Evolutionary conservation across 1,284 basidiomycete species (phyloP).

Genomic region (Volvariella volvacea): DNA sequence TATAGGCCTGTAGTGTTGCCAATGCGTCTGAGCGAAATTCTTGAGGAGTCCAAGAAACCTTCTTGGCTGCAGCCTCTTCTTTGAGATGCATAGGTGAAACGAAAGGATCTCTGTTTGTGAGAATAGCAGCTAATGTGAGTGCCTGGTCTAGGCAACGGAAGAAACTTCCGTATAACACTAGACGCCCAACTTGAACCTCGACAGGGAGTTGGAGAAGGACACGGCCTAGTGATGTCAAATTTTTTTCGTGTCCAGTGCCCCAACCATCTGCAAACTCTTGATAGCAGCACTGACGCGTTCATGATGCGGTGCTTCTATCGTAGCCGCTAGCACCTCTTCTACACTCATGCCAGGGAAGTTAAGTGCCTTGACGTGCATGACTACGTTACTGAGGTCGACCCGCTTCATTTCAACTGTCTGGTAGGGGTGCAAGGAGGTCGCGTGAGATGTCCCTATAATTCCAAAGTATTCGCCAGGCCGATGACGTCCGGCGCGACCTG

Average conservation of each 20-base stretch:
- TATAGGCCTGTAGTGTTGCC: slow-evolving; percentile 77
- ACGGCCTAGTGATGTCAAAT: slow-evolving; percentile 82
- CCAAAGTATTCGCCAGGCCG: slow-evolving; percentile 81
- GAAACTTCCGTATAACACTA: slow-evolving; percentile 88
- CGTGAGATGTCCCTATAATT: slow-evolving; percentile 65
- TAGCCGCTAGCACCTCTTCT: slow-evolving; percentile 79
- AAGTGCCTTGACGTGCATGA: slow-evolving; percentile 97
- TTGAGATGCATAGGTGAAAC: slow-evolving; percentile 73
- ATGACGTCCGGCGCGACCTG: slow-evolving; percentile 91
- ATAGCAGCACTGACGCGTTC: slow-evolving; percentile 81
- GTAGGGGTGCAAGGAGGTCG: slow-evolving; percentile 66
- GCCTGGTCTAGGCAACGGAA: slow-evolving; percentile 92
- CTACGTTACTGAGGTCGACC: slow-evolving; percentile 85
- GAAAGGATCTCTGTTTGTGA: slow-evolving; percentile 91
- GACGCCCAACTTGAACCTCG: slow-evolving; percentile 85
- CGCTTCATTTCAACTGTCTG: slow-evolving; percentile 97
- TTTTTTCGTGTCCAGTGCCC: slow-evolving; percentile 78
- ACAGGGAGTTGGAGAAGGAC: slow-evolving; percentile 88
- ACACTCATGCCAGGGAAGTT: slow-evolving; percentile 86
- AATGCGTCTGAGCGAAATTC: slow-evolving; percentile 86
- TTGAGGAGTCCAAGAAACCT: slow-evolving; percentile 75
- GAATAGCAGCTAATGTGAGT: slow-evolving; percentile 83
- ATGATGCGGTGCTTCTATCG: slow-evolving; percentile 87
- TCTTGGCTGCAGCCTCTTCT: slow-evolving; percentile 58
- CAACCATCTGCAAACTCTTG: slow-evolving; percentile 78